phyloP scores from a whole-genome alignment of 164 flowering plant species.

The Nymphaea thermarum region DNA sequence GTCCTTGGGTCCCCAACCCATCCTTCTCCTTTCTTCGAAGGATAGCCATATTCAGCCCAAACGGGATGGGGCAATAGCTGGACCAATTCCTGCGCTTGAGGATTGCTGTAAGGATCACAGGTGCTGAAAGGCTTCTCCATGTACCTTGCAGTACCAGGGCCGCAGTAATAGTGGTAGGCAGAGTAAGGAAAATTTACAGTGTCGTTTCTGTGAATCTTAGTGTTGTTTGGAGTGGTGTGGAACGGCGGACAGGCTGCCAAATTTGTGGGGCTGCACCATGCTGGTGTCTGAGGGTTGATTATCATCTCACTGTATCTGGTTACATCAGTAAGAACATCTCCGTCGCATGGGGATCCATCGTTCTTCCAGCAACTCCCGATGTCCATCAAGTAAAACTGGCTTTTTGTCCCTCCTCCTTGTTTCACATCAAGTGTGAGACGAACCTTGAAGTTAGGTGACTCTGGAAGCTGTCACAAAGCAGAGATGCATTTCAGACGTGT shows the following conservation, averaged over 20 bases:
- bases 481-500: not conserved
- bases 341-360: conserved; percentile 56
- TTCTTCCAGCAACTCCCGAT: conserved; percentile 91
- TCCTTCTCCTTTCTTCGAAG: conserved; percentile 53
- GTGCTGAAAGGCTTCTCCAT: conserved; percentile 34
- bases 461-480: conserved; percentile 38
- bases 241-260: conserved; percentile 52
- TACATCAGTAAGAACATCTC: conserved; percentile 60
- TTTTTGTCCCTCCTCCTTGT: conserved; percentile 65
- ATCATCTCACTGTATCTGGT: conserved; percentile 86
- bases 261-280: conserved; percentile 48
- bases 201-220: conserved; percentile 40
- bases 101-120: conserved; percentile 92
- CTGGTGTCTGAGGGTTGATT: conserved; percentile 51
- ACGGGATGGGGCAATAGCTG: conserved; percentile 71
- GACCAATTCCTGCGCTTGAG: conserved; percentile 72
- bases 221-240: conserved; percentile 43
- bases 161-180: conserved; percentile 73
- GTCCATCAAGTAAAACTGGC: conserved; percentile 74
- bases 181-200: conserved; percentile 51
- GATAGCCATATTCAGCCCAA: conserved; percentile 76
- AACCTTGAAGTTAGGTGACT: conserved; percentile 72
- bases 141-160: conserved; percentile 51
- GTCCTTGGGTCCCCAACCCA: conserved; percentile 66
- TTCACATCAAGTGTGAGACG: conserved; percentile 45